Evolutionary conservation across 2,329 filamentous ascomycete species (phyloP), one percentile per base, ranked within the genome.

Genomic region (Paracoccidioides lutzii): DNA sequence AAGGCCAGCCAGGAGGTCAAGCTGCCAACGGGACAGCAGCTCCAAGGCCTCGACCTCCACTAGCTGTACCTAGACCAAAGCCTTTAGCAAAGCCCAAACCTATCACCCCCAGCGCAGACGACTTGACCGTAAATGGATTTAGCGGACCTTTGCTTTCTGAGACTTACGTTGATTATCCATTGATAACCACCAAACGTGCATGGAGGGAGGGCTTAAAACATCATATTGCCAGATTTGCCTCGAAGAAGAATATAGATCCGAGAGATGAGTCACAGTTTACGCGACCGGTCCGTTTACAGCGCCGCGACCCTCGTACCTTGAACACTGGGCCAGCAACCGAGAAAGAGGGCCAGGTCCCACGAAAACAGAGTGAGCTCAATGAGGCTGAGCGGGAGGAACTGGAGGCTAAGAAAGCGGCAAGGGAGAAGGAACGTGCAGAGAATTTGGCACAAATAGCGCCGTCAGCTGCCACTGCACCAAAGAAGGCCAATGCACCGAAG

Each of bases 361-460:
- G 80, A 42, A 78, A 81, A 56, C 67, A 68, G 6, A 70, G 69
- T 57, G 64, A 63, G 53, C 69, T 84, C 54, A 87, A 88, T 40
- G 87, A 90, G 62, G 79, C 79, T 59, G 81, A 84, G 62, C 75
- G 80, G 12, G 81, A 83, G 65, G 75, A 76, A 57, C 69, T 80
- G 55, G 80, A 81, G 61, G 75, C 75, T 3, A 73, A 76, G 40
- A 78, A 87, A 68, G 86, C 85, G 0, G 89, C 94, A 61, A 84
- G 88, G 55, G 88, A 95, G 60, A 88, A 87, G 32, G 87, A 95
- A 67, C 84, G 88, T 22, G 90, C 91, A 15, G 81, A 88, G 41
- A 93, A 95, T 62, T 79, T 91, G 65, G 90, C 93, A 38, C 89
- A 95, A 71, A 97, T 98, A 65, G 93, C 93, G 0, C 93, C 93